Conservation (phyloP, 192 early-diverging fungal species). For the Thamnidium elegans region DNA sequence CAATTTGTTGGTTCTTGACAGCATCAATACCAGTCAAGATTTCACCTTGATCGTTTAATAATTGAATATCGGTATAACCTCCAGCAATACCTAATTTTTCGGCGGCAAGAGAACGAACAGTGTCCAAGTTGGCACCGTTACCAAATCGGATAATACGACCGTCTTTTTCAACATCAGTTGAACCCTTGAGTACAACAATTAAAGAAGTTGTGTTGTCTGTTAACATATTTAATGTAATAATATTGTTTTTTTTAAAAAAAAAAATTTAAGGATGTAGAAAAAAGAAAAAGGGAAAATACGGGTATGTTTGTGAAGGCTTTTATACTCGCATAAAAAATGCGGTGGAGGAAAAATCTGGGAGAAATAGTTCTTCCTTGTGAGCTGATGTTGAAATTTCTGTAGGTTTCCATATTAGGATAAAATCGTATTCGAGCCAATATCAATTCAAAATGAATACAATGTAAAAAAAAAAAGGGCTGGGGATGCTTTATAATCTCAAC, state of each 20-base stretch:
- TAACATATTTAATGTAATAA: not conserved
- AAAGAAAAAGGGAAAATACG: not conserved
- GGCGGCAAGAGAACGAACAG: slow-evolving; percentile 20
- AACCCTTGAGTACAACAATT: slow-evolving; percentile 29
- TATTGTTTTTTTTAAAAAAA: not conserved
- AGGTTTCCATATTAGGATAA: too few species aligned
- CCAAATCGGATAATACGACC: slow-evolving; percentile 24
- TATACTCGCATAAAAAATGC: not conserved
- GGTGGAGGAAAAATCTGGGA: too few species aligned
- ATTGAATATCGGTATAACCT: slow-evolving; percentile 1
- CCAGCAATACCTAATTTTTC: slow-evolving; percentile 19
- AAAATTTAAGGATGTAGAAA: not conserved
- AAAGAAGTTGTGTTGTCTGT: slow-evolving; percentile 17
- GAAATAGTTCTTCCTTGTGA: too few species aligned
- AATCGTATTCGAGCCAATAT: too few species aligned
- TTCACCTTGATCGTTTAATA: slow-evolving; percentile 9
- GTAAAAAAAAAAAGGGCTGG: too few species aligned
- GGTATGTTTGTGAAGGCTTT: not conserved
- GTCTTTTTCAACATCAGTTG: slow-evolving; percentile 20
- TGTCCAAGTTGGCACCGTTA: slow-evolving; percentile 23
- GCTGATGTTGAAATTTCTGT: too few species aligned
- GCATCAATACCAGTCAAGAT: slow-evolving; percentile 15
- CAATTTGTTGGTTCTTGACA: slow-evolving; percentile 20
- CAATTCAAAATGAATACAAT: too few species aligned
- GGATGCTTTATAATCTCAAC: too few species aligned